phyloP scores from a whole-genome alignment of 1,284 basidiomycete species.

The Puccinia sorghi region DNA sequence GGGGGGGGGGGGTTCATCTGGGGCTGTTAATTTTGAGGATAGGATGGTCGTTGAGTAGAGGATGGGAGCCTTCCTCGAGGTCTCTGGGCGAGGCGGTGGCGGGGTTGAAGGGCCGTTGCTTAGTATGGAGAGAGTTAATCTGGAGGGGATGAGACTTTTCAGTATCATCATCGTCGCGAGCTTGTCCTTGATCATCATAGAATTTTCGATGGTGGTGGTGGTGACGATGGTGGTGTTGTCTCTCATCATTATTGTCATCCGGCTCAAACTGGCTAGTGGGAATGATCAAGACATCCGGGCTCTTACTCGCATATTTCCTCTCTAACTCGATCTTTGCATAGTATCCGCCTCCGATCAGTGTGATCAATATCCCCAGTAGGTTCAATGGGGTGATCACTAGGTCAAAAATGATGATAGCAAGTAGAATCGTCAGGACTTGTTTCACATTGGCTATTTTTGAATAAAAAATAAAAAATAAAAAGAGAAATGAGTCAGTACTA shows the following conservation, averaged over 20 bases:
- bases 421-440: constrained; percentile 85
- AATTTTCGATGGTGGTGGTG: not conserved
- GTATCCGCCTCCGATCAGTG: constrained; percentile 73
- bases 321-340: constrained; percentile 46
- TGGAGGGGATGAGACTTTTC: not conserved
- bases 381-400: constrained; percentile 76
- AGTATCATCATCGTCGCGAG: not conserved
- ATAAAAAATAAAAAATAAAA: not conserved
- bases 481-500: constrained; percentile 31
- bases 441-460: constrained; percentile 73
- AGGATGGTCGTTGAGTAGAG: not conserved
- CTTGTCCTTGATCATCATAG: not conserved
- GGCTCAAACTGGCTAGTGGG: not conserved
- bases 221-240: not conserved
- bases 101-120: constrained; percentile 9
- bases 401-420: constrained; percentile 79
- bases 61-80: not conserved
- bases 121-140: not conserved
- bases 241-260: not conserved
- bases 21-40: constrained; percentile 19
- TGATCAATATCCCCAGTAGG: constrained; percentile 74
- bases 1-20: not conserved
- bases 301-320: constrained; percentile 33
- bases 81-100: not conserved
- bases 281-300: constrained; percentile 13